Evolutionary conservation across 164 flowering plant species (phyloP).

Genomic region (Malania oleifera): DNA sequence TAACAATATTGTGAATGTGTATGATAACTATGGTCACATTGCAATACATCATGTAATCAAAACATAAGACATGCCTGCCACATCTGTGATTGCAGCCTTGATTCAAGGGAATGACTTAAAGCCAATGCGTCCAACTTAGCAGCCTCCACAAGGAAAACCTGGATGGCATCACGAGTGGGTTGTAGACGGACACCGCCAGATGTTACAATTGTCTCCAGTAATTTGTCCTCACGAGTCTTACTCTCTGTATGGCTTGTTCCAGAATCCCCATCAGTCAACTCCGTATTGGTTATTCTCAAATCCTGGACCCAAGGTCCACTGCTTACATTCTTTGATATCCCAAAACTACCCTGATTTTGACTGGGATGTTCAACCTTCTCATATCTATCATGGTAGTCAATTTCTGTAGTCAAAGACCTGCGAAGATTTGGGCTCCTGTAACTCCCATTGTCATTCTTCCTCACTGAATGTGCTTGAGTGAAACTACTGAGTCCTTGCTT

Average conservation of each 20-base stretch:
- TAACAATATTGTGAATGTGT: neutral
- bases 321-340: conserved; percentile 32
- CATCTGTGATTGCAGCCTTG: conserved; percentile 72
- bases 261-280: conserved; percentile 39
- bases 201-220: conserved; percentile 84
- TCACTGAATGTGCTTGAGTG: conserved; percentile 53
- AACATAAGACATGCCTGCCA: conserved; percentile 71
- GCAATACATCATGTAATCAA: neutral
- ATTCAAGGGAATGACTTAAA: conserved; percentile 70
- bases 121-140: conserved; percentile 76
- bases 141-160: conserved; percentile 76
- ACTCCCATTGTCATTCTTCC: conserved; percentile 65
- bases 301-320: conserved; percentile 64
- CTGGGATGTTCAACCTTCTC: conserved; percentile 39
- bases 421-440: conserved; percentile 77
- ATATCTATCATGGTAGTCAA: conserved; percentile 43
- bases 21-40: neutral
- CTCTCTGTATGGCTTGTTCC: conserved; percentile 34
- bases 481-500: conserved; percentile 73
- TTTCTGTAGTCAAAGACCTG: conserved; percentile 73
- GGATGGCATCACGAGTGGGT: conserved; percentile 93
- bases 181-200: conserved; percentile 94
- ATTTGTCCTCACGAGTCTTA: conserved; percentile 79
- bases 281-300: conserved; percentile 29
- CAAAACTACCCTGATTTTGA: conserved; percentile 37